These are phyloP conservation scores for Aspergillus sp. DNA, from an alignment of 2,329 filamentous ascomycete genomes.

Conservation along the genomic window DNA sequence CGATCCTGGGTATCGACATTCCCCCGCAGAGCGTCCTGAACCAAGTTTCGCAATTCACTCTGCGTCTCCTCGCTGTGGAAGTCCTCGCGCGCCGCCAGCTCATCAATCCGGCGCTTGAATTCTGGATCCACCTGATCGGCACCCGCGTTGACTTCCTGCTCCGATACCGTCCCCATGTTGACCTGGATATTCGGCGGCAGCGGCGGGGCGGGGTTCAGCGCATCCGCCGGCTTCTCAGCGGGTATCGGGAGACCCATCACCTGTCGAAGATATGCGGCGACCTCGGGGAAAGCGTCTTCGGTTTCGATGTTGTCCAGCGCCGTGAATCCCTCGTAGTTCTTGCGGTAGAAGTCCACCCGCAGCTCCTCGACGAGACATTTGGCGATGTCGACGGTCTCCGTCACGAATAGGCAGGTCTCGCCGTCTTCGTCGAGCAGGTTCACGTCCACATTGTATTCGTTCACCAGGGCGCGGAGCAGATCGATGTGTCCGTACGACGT, in stretches of 20 bases:
- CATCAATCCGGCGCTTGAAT: conserved; percentile 82
- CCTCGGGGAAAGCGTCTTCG: conserved; percentile 74
- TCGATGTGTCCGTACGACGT: conserved; percentile 87
- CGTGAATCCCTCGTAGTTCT: conserved; percentile 73
- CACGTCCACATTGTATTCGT: conserved; percentile 73
- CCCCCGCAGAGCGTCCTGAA: conserved; percentile 75
- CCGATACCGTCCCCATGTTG: conserved; percentile 72
- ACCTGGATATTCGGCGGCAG: conserved; percentile 76
- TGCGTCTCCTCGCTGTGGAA: conserved; percentile 82
- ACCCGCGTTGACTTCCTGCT: conserved; percentile 55
- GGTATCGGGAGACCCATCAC: conserved; percentile 29
- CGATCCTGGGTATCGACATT: conserved; percentile 60
- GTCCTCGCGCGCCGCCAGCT: conserved; percentile 78
- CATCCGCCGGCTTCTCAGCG: conserved; percentile 28
- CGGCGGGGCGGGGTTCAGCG: conserved; percentile 54
- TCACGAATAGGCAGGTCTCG: conserved; percentile 93
- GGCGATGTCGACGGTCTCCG: conserved; percentile 77
- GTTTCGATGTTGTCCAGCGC: conserved; percentile 76
- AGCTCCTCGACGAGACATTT: conserved; percentile 80
- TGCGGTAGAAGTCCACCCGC: conserved; percentile 63
- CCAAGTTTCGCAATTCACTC: conserved; percentile 70
- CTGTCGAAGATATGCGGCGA: conserved; percentile 68
- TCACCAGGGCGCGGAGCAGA: conserved; percentile 72
- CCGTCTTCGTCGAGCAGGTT: conserved; percentile 86
- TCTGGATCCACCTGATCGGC: conserved; percentile 72